These are phyloP conservation scores for Boletus huronensis DNA, from an alignment of 768 basidiomycete species.

Conservation along the genomic window DNA sequence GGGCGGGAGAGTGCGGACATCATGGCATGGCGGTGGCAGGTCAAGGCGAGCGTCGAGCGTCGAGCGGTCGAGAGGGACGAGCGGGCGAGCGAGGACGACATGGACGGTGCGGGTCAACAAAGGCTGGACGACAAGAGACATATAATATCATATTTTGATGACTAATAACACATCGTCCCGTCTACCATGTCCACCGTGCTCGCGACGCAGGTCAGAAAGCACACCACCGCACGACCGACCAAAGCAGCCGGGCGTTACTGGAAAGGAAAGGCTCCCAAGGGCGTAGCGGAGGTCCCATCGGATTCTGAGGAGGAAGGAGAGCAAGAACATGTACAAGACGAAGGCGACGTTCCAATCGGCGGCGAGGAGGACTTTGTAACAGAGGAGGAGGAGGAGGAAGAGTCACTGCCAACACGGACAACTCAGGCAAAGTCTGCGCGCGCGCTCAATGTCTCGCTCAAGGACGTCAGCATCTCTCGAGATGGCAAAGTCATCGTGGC, in stretches of 20 bases:
- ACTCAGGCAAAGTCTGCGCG: slow-evolving; percentile 37
- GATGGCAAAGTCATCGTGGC: slow-evolving; percentile 80
- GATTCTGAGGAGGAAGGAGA: slow-evolving; percentile 67
- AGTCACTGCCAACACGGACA: slow-evolving; percentile 38
- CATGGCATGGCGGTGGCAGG: slow-evolving; percentile 51
- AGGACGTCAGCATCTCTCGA: slow-evolving; percentile 76
- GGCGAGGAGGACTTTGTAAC: slow-evolving; percentile 52
- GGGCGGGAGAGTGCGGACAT: slow-evolving; percentile 55
- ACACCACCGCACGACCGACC: slow-evolving; percentile 75
- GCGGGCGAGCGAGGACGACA: slow-evolving; percentile 22
- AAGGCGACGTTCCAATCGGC: slow-evolving; percentile 58
- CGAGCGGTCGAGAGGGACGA: neutral
- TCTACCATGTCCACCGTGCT: slow-evolving; percentile 32
- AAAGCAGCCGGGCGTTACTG: slow-evolving; percentile 83
- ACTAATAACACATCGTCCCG: slow-evolving; percentile 19
- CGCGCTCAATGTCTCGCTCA: slow-evolving; percentile 69
- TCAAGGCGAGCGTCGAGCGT: neutral
- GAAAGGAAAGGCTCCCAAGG: slow-evolving; percentile 87
- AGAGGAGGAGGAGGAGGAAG: slow-evolving; percentile 46
- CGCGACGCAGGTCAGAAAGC: slow-evolving; percentile 49
- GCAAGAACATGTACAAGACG: slow-evolving; percentile 37
- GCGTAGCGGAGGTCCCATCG: slow-evolving; percentile 52
- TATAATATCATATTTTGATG: slow-evolving; percentile 8
- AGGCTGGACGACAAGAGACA: too few relatives aligned
- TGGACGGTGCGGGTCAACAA: slow-evolving; percentile 7